Percentiles rank a stretch among this genome's conserved stretches.
phyloP scores from a whole-genome alignment of 1,139 yeast species.

The Pichia sp. region DNA sequence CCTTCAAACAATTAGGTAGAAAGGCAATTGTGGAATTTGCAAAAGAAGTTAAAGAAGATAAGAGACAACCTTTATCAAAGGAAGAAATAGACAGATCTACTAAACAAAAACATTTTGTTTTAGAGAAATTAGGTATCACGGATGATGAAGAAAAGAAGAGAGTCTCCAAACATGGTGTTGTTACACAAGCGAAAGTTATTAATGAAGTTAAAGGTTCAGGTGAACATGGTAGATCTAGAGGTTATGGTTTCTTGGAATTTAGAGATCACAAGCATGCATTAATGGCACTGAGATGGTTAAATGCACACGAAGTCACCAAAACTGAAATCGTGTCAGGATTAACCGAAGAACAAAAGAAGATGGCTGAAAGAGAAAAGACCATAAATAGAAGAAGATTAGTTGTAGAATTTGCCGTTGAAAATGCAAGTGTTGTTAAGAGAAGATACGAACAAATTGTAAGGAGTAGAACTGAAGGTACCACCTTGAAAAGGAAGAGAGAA shows the following conservation, averaged over 20 bases:
- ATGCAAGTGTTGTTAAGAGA: constrained; percentile 87
- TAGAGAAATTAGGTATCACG: constrained; percentile 33
- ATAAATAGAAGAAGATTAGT: constrained; percentile 67
- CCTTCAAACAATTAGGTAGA: constrained; percentile 86
- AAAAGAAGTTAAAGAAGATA: constrained; percentile 70
- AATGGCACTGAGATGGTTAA: constrained; percentile 96
- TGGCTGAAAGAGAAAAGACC: constrained; percentile 44
- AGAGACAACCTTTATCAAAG: constrained; percentile 79
- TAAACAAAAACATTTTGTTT: constrained; percentile 42
- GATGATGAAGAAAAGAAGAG: constrained; percentile 48
- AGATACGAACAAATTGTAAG: constrained; percentile 62
- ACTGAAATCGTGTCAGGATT: constrained; percentile 70
- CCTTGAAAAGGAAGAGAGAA: constrained; percentile 34
- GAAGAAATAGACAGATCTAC: constrained; percentile 84
- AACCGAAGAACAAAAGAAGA: constrained; percentile 59
- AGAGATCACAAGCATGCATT: constrained; percentile 90
- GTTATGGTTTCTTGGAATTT: constrained; percentile 92
- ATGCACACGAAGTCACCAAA: constrained; percentile 77
- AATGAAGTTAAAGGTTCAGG: constrained; percentile 89
- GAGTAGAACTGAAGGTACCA: constrained; percentile 24
- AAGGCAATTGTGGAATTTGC: constrained; percentile 95
- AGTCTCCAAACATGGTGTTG: constrained; percentile 79
- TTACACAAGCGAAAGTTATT: constrained; percentile 86
- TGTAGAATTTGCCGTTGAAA: constrained; percentile 94
- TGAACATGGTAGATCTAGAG: constrained; percentile 85